Base-by-base conservation (phyloP, 345 rosid genomes). In the Cardamine occulta region DNA sequence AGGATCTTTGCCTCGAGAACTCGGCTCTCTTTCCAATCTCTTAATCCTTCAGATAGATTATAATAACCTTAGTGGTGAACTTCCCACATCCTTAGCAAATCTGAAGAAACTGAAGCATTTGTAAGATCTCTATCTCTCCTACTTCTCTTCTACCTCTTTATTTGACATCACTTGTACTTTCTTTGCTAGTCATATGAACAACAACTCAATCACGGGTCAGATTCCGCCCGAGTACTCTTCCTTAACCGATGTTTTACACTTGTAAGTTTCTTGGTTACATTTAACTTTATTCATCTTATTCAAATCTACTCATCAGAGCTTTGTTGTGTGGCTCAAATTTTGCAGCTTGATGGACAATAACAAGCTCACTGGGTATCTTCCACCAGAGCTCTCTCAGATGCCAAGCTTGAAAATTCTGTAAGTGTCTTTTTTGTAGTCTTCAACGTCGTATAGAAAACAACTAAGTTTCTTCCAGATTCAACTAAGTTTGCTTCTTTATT, bases 281-380 rank as follows among this genome's bases (percentile, higher is more conserved):
- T 7, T 23, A 47, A 17, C 13, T 17, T 66, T 66, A 2, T 23
- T 40, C 65, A 3, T 40, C 47, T 55, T 42, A 34, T 64, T 15
- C 11, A 40, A 40, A 39, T 26, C 31, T 53, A 32, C 17, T 9
- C 68, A 21, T 29, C 3, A 39, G 1, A 3, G 29, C 48, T 56
- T 24, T 31, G 35, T 31, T 70, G 65, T 44, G 29, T 32, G 42
- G 12, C 52, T 63, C 12, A 31, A 21, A 39, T 21, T 54, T 2
- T 85, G 72, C 76, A 85, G 86, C 66, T 75, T 85, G 66, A 26
- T 85, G 82, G 86, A 85, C 66, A 85, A 83, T 39, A 85, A 83
- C 70, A 83, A 85, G 59, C 75, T 85, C 31, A 65, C 88, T 31
- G 86, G 88, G 11, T 4, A 68, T 61, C 84, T 83, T 76, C 86